Evolutionary conservation across 345 rosid species (phyloP).

Genomic region (Clarkia xantiana): DNA sequence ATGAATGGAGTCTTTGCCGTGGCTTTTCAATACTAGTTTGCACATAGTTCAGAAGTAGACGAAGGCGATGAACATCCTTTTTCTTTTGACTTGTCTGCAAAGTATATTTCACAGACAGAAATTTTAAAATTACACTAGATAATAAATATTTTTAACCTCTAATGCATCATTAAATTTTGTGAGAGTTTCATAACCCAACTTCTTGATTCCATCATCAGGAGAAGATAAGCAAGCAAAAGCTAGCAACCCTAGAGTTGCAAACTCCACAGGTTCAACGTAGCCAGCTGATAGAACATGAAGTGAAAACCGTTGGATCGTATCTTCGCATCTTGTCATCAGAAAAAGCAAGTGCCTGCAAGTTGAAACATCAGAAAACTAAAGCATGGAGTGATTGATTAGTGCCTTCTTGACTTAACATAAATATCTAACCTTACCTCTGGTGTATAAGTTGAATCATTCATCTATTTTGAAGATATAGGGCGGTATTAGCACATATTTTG

Average conservation of each 20-base stretch:
- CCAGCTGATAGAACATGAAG: conserved; percentile 40
- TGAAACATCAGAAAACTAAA: conserved; percentile 1
- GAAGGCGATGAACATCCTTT: conserved; percentile 42
- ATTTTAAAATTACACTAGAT: no score
- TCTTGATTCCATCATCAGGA: conserved; percentile 63
- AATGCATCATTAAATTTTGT: conserved; percentile 42
- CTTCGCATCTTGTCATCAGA: conserved; percentile 17
- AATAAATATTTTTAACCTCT: conserved; percentile 38
- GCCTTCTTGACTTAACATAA: background rate
- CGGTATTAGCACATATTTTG: conserved; percentile 54
- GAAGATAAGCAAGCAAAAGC: conserved; percentile 80
- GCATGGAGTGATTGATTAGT: background rate
- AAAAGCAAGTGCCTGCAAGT: conserved; percentile 25
- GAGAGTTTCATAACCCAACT: conserved; percentile 65
- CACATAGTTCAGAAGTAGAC: conserved; percentile 50
- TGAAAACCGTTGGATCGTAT: conserved; percentile 78
- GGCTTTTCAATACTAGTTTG: conserved; percentile 74
- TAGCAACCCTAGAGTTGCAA: conserved; percentile 79
- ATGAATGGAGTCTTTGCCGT: conserved; percentile 85
- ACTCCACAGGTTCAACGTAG: conserved; percentile 68
- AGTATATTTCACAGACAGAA: conserved; percentile 2
- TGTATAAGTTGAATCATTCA: conserved; percentile 2
- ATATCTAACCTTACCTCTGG: background rate
- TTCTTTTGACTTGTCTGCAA: conserved; percentile 49
- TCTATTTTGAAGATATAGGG: conserved; percentile 23